phyloP scores from a whole-genome alignment of 495 filamentous ascomycete genomes.

The Penicillium chermesinum region DNA sequence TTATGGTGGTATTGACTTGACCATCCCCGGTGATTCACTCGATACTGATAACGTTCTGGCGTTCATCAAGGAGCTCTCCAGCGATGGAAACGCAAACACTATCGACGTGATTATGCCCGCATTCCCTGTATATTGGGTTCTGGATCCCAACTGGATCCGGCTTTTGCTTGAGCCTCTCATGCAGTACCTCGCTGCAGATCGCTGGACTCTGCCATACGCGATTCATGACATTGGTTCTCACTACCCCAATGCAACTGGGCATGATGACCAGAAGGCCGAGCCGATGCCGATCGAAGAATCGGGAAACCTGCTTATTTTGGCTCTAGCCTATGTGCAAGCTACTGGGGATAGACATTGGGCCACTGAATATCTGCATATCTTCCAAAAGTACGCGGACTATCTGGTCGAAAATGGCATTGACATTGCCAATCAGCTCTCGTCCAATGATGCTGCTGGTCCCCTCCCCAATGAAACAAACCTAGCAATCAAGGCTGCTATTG shows the following conservation, averaged over 20 bases:
- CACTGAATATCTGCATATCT: slow-evolving; percentile 26
- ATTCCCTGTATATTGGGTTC: slow-evolving; percentile 45
- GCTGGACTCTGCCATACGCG: slow-evolving; percentile 37
- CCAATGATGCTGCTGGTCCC: slow-evolving; percentile 49
- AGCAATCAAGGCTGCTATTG: slow-evolving; percentile 54
- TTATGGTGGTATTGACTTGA: slow-evolving; percentile 47
- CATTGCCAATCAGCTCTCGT: slow-evolving; percentile 47
- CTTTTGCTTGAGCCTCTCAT: slow-evolving; percentile 47
- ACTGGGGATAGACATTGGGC: slow-evolving; percentile 37
- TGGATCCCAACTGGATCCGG: slow-evolving; percentile 46
- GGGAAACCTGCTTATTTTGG: slow-evolving; percentile 42
- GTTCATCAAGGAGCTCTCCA: slow-evolving; percentile 51
- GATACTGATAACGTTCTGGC: slow-evolving; percentile 39
- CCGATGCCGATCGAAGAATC: slow-evolving; percentile 47
- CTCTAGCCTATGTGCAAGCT: slow-evolving; percentile 38
- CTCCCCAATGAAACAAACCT: slow-evolving; percentile 52
- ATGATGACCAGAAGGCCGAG: slow-evolving; percentile 41
- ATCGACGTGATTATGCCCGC: slow-evolving; percentile 49
- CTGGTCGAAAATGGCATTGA: slow-evolving; percentile 45
- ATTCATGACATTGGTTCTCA: slow-evolving; percentile 45
- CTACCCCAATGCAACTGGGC: slow-evolving; percentile 48
- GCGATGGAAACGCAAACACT: slow-evolving; percentile 50
- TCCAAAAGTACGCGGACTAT: slow-evolving; percentile 48
- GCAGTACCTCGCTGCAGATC: slow-evolving; percentile 42
- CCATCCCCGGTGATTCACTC: slow-evolving; percentile 38